Evolutionary conservation across 495 filamentous ascomycete species (phyloP).

Genomic region (Xylaria palmicola): DNA sequence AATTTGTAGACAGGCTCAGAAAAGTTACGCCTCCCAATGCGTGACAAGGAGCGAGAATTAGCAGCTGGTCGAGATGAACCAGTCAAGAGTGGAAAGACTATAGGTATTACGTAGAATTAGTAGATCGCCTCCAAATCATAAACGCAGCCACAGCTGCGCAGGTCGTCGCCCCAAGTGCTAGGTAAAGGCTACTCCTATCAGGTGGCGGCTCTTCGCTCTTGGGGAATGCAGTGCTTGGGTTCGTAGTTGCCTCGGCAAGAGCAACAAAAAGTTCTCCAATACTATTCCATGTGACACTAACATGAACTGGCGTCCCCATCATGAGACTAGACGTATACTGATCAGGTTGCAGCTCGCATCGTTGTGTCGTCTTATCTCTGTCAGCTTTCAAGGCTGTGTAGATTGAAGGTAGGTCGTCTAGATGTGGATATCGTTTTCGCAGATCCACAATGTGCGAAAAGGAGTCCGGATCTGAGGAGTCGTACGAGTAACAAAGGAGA

Average conservation of each 20-base stretch:
- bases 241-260: slow-evolving; percentile 83
- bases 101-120: slow-evolving; percentile 30
- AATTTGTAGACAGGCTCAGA: neutral
- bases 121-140: slow-evolving; percentile 62
- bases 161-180: slow-evolving; percentile 76
- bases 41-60: neutral
- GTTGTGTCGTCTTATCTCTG: slow-evolving; percentile 88
- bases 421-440: slow-evolving; percentile 69
- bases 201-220: slow-evolving; percentile 78
- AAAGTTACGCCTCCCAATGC: neutral
- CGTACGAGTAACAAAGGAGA: slow-evolving; percentile 91
- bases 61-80: neutral
- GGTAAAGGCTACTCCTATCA: slow-evolving; percentile 80
- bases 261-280: slow-evolving; percentile 89
- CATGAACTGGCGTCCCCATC: slow-evolving; percentile 87
- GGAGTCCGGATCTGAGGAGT: slow-evolving; percentile 92
- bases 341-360: slow-evolving; percentile 87
- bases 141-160: slow-evolving; percentile 79
- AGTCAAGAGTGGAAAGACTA: neutral
- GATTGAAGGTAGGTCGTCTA: slow-evolving; percentile 83
- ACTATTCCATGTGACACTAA: slow-evolving; percentile 86
- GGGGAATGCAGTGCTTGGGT: slow-evolving; percentile 83
- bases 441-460: slow-evolving; percentile 88
- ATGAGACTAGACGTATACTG: slow-evolving; percentile 78
- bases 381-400: slow-evolving; percentile 95